These are phyloP conservation scores for Xylaria curta DNA, from an alignment of 495 filamentous ascomycete species.

Conservation along the genomic window DNA sequence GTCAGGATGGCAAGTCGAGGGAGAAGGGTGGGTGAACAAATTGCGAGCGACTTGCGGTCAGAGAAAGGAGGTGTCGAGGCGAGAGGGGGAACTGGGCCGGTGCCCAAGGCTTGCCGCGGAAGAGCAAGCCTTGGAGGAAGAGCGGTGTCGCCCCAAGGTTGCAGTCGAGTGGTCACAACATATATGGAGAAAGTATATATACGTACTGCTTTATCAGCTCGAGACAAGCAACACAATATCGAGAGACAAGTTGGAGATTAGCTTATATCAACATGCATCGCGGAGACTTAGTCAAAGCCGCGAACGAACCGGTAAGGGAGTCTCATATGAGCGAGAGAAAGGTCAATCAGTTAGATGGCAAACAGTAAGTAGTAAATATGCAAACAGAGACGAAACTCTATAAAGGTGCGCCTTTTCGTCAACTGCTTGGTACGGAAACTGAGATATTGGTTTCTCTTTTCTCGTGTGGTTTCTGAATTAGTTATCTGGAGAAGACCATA, in stretches of 20 bases:
- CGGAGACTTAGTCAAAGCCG: slow-evolving; percentile 17
- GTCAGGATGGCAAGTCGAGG: slow-evolving; percentile 4
- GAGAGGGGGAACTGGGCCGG: slow-evolving; percentile 12
- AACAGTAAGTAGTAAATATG: not conserved
- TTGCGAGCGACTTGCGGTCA: slow-evolving; percentile 24
- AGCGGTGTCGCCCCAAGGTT: slow-evolving; percentile 26
- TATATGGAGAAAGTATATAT: slow-evolving; percentile 21
- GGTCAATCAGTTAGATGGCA: not conserved
- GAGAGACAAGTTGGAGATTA: slow-evolving; percentile 27
- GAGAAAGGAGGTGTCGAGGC: slow-evolving; percentile 5
- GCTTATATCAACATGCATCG: slow-evolving; percentile 19
- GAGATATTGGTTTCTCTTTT: not conserved
- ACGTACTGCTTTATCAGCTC: slow-evolving; percentile 19
- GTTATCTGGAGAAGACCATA: not conserved
- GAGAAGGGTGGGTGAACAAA: slow-evolving; percentile 12
- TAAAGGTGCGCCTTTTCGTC: not conserved
- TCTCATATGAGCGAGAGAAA: not conserved
- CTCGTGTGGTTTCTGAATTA: not conserved
- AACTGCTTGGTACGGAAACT: not conserved
- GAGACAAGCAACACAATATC: slow-evolving; percentile 20
- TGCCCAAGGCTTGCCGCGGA: slow-evolving; percentile 18
- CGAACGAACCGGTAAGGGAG: slow-evolving; percentile 11
- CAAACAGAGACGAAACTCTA: slow-evolving; percentile 3
- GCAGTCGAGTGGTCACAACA: slow-evolving; percentile 19
- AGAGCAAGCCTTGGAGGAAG: slow-evolving; percentile 18